Evolutionary conservation across 2,329 filamentous ascomycete species (phyloP), one percentile per base, ranked within the genome.

Genomic region (Oidium heveae): DNA sequence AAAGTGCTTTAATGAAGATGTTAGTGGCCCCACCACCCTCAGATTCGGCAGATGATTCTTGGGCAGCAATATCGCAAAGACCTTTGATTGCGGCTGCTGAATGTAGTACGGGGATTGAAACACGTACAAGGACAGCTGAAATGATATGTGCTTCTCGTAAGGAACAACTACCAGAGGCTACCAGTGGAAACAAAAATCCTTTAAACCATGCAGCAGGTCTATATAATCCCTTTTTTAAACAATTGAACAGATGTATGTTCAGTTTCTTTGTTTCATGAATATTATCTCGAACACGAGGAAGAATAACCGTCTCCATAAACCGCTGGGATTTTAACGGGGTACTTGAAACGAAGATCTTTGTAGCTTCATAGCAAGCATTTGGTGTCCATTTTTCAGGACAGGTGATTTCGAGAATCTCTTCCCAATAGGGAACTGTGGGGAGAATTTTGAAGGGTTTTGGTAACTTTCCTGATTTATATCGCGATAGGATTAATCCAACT

Each of bases 191-290:
- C 16, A 98, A 73, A 61, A 98, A 79, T 4, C 88, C 91, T 67
- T 95, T 94, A 76, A 98, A 98, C 69, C 94, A 98, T 18, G 88
- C 87, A 0, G 86, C 82, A 7, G 91, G 91, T 67, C 94, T 94
- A 72, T 94, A 95, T 15, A 95, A 74, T 8, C 79, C 79, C 66
- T 94, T 94, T 70, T 95, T 95, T 56, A 98, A 72, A 0, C 86
- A 78, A 62, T 93, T 89, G 75, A 95, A 98, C 8, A 96, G 73
- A 66, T 98, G 91, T 0, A 95, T 82, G 63, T 95, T 95, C 56
- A 98, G 74, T 67, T 95, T 95, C 69, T 91, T 91, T 58, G 81
- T 87, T 68, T 98, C 87, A 64, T 82, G 80, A 57, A 98, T 96
- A 62, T 96, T 85, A 63, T 94, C 84, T 57, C 88, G 82, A n/a